phyloP scores from a whole-genome alignment of 2,329 filamentous ascomycete genomes.

The Penicillium sclerotigenum region DNA sequence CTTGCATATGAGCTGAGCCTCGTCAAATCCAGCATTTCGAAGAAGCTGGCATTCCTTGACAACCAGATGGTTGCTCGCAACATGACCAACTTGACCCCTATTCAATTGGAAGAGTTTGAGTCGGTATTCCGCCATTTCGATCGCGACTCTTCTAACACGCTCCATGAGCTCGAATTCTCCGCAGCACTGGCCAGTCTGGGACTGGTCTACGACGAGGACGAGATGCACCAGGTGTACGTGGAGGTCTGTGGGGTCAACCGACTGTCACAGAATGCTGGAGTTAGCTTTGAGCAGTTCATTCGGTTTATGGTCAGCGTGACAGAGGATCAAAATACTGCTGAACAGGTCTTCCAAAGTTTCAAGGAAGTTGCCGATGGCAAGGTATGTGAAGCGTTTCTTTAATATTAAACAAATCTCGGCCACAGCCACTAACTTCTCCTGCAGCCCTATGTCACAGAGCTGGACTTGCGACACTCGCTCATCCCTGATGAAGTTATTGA shows the following conservation, averaged over 20 bases:
- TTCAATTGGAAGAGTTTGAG: constrained; percentile 97
- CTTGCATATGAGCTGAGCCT: constrained; percentile 88
- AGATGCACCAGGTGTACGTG: constrained; percentile 94
- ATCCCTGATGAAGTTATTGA: constrained; percentile 98
- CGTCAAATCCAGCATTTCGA: constrained; percentile 87
- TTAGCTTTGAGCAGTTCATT: constrained; percentile 98
- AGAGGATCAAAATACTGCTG: constrained; percentile 96
- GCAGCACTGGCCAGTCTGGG: constrained; percentile 93
- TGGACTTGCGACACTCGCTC: constrained; percentile 89
- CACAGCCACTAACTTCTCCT: constrained; percentile 8
- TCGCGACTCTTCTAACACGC: constrained; percentile 81
- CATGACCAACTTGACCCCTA: constrained; percentile 98
- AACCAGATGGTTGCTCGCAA: constrained; percentile 97
- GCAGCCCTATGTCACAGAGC: constrained; percentile 90
- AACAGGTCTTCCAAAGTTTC: constrained; percentile 98
- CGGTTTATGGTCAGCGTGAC: constrained; percentile 99
- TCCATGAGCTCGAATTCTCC: constrained; percentile 93
- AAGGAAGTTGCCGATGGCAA: constrained; percentile 96
- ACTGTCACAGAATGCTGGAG: constrained; percentile 62
- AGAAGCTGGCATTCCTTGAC: constrained; percentile 94
- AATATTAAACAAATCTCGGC: background rate
- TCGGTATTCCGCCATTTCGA: constrained; percentile 98
- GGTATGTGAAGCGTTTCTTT: constrained; percentile 39
- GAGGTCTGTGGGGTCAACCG: constrained; percentile 66
- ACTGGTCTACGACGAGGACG: constrained; percentile 91